A percentile compares a stretch with the other conserved stretches of the same genome.
These are phyloP conservation scores for Diaporthe sp. DNA, from an alignment of 2,329 filamentous ascomycete species.

Conservation along the genomic window DNA sequence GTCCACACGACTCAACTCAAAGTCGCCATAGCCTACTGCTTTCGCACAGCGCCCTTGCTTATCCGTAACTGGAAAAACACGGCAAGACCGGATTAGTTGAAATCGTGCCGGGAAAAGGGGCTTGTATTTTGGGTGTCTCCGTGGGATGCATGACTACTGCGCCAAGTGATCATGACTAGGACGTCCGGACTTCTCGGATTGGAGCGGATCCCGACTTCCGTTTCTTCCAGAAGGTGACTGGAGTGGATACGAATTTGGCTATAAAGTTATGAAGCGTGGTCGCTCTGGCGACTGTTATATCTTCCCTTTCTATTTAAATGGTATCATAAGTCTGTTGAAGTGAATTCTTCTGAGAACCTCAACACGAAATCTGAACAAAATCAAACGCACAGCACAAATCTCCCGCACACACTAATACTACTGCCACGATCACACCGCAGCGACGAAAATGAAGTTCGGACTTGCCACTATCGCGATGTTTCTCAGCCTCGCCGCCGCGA, in stretches of 20 bases:
- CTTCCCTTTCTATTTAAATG: too few relatives aligned
- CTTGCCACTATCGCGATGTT: background rate
- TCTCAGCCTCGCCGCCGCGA: background rate
- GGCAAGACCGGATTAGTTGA: background rate
- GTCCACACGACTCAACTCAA: background rate
- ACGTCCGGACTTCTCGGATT: background rate
- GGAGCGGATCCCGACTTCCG: background rate
- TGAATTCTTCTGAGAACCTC: background rate
- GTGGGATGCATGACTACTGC: background rate
- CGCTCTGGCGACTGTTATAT: background rate
- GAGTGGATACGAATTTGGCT: background rate
- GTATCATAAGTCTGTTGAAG: too few relatives aligned
- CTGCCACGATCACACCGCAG: background rate
- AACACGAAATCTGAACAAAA: background rate
- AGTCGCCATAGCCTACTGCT: background rate
- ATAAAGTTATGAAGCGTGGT: background rate
- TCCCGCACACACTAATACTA: too few relatives aligned
- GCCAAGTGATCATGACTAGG: background rate
- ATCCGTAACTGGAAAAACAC: background rate
- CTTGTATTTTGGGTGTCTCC: background rate
- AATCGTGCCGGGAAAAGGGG: background rate
- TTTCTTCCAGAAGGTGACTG: background rate
- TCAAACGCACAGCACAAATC: background rate
- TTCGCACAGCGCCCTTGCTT: background rate
- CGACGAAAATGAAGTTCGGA: background rate